Conservation (phyloP, 2,329 filamentous ascomycete genomes). For the Leptosphaerulina australis region DNA sequence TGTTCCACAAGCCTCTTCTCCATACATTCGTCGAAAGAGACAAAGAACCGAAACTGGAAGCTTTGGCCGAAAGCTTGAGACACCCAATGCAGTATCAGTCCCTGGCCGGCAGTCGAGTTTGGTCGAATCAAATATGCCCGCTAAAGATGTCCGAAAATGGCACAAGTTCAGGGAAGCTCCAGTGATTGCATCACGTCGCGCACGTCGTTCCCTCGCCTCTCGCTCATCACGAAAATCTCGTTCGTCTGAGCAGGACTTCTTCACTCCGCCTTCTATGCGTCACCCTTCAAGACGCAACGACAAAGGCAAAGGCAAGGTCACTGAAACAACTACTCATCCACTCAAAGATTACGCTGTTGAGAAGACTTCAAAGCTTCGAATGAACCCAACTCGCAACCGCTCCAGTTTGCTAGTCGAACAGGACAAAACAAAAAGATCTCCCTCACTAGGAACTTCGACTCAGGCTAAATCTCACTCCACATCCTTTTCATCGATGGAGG, state of each 20-base stretch:
- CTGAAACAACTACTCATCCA: background rate
- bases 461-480: background rate
- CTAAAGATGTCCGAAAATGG: conserved; percentile 10
- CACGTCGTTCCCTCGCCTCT: background rate
- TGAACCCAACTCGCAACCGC: no score
- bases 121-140: no score
- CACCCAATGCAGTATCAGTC: no score
- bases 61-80: no score
- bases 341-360: no score
- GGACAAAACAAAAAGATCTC: no score
- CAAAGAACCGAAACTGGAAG: background rate
- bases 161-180: conserved; percentile 1
- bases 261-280: conserved; percentile 22
- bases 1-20: no score
- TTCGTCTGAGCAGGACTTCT: conserved; percentile 20
- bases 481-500: background rate
- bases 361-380: no score
- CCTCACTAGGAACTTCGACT: no score
- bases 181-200: background rate
- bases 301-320: background rate
- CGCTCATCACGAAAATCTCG: conserved; percentile 6
- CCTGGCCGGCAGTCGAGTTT: no score
- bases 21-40: background rate
- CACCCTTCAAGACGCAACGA: background rate
- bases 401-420: no score